These are phyloP conservation scores for Aspergillus asperescens DNA, from an alignment of 495 filamentous ascomycete species.

Conservation along the genomic window DNA sequence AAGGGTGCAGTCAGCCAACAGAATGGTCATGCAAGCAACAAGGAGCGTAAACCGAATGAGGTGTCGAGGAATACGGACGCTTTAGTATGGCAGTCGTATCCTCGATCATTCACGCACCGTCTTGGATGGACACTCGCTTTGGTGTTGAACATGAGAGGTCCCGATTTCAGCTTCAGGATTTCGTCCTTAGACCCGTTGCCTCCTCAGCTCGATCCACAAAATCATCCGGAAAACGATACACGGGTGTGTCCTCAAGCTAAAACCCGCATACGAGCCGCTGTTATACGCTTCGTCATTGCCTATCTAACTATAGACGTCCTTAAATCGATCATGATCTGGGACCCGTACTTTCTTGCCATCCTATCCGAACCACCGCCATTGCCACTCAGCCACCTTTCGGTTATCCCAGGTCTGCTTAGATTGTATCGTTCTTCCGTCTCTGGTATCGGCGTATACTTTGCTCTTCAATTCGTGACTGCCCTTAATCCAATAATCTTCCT, in stretches of 20 bases:
- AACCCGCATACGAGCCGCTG: constrained; percentile 43
- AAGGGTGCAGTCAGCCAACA: neutral
- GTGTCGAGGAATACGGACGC: neutral
- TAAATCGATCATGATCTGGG: constrained; percentile 60
- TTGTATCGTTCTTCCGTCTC: constrained; percentile 49
- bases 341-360: constrained; percentile 66
- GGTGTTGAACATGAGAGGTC: constrained; percentile 62
- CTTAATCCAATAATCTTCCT: constrained; percentile 54
- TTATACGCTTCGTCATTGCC: constrained; percentile 42
- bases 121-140: constrained; percentile 69
- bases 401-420: constrained; percentile 35
- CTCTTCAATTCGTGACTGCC: constrained; percentile 50
- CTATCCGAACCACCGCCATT: constrained; percentile 34
- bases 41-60: neutral
- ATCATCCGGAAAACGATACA: constrained; percentile 9
- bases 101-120: constrained; percentile 53
- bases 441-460: constrained; percentile 45
- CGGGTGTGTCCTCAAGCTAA: constrained; percentile 24
- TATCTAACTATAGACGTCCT: constrained; percentile 64
- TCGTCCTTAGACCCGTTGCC: constrained; percentile 56
- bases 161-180: constrained; percentile 74
- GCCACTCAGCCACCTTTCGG: constrained; percentile 37
- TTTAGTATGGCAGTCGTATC: constrained; percentile 68
- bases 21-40: neutral
- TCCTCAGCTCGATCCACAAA: constrained; percentile 29